A percentile compares a stretch with the other conserved stretches of the same genome.
These are phyloP conservation scores for Climacium dendroides DNA, from an alignment of 225 moss, liverwort and hornwort genomes.

Conservation along the genomic window DNA sequence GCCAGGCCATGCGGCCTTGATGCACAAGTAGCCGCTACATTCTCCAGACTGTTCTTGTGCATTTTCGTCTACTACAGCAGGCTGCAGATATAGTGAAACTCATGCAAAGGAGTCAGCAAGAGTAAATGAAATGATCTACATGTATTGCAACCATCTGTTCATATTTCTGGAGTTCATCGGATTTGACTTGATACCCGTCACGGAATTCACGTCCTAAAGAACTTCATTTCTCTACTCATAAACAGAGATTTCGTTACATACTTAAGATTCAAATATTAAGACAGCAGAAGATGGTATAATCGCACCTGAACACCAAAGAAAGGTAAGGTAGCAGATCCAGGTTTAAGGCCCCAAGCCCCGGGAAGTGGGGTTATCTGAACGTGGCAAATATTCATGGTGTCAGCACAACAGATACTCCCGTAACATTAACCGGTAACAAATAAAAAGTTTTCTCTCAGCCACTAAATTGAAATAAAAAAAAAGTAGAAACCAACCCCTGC, in stretches of 20 bases:
- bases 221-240: background rate
- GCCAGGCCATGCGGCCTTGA: slow-evolving; percentile 92
- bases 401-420: background rate
- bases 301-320: slow-evolving; percentile 95
- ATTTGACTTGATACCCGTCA: background rate
- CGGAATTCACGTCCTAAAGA: background rate
- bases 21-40: slow-evolving; percentile 93
- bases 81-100: slow-evolving; percentile 20
- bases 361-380: slow-evolving; percentile 85
- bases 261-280: background rate
- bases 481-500: background rate
- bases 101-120: background rate
- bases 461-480: background rate
- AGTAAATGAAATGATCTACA: background rate
- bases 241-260: background rate
- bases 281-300: background rate
- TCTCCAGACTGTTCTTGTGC: slow-evolving; percentile 72
- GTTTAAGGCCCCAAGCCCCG: slow-evolving; percentile 88
- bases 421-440: background rate
- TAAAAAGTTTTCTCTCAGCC: background rate
- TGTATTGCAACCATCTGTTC: background rate
- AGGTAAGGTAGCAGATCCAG: slow-evolving; percentile 94
- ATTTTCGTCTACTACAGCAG: slow-evolving; percentile 87
- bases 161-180: background rate
- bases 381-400: background rate